Conservation (phyloP, 2,329 filamentous ascomycete species). For the Ilyonectria sp. region DNA sequence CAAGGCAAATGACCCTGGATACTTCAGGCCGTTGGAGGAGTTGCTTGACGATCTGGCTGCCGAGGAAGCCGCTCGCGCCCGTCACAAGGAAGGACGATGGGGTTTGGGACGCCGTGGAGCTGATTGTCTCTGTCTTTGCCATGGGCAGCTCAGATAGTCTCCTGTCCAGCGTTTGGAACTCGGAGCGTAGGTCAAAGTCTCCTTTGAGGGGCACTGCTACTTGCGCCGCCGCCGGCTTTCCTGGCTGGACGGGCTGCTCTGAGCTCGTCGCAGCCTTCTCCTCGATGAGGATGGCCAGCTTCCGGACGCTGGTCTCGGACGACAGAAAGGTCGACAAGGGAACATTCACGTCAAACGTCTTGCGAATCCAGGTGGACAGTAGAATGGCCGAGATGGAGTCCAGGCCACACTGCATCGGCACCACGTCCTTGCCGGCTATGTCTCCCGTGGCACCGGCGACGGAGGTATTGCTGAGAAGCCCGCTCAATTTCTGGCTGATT, state of each 20-base stretch:
- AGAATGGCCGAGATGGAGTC: slow-evolving; percentile 23
- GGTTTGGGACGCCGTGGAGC: background rate
- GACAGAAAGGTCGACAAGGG: slow-evolving; percentile 9
- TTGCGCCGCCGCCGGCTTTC: background rate
- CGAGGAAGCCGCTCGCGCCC: slow-evolving; percentile 12
- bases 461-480: background rate
- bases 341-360: slow-evolving; percentile 13
- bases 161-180: slow-evolving; percentile 5
- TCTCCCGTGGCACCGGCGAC: background rate
- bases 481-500: slow-evolving; percentile 2
- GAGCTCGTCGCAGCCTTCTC: background rate
- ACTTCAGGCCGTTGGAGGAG: slow-evolving; percentile 4
- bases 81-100: slow-evolving; percentile 14
- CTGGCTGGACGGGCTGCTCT: background rate
- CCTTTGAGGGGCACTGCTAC: no score
- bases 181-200: background rate
- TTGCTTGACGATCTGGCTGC: slow-evolving; percentile 17
- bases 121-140: background rate
- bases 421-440: slow-evolving; percentile 15
- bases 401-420: slow-evolving; percentile 23
- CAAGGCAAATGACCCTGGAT: slow-evolving; percentile 2
- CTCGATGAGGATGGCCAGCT: slow-evolving; percentile 3
- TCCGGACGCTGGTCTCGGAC: slow-evolving; percentile 5
- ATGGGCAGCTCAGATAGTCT: slow-evolving; percentile 7
- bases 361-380: slow-evolving; percentile 24